Evolutionary conservation across 2,329 filamentous ascomycete genomes (phyloP).

Genomic region (Berkeleyomyces rouxiae): DNA sequence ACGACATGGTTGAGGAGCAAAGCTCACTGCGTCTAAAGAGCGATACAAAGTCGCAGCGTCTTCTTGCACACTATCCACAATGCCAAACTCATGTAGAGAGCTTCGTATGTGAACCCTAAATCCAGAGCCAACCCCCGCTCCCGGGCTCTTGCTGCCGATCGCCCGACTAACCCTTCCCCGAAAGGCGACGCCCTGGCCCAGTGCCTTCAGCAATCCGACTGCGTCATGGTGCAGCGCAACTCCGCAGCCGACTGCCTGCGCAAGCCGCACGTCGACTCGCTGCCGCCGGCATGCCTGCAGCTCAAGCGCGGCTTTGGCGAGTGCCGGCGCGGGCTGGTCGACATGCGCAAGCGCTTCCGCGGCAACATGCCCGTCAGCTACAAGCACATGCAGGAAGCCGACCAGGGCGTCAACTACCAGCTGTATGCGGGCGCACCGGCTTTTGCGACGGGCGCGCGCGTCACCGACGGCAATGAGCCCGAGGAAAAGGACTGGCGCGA

Average conservation of each 20-base stretch:
- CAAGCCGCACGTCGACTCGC: slow-evolving; percentile 59
- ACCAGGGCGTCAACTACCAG: slow-evolving; percentile 46
- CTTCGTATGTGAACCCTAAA: slow-evolving; percentile 50
- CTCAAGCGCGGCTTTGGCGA: slow-evolving; percentile 84
- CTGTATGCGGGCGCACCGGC: slow-evolving; percentile 65
- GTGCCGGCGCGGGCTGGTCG: slow-evolving; percentile 89
- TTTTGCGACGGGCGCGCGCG: slow-evolving; percentile 45
- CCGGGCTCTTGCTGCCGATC: neutral
- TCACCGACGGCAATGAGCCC: slow-evolving; percentile 51
- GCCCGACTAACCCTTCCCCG: neutral
- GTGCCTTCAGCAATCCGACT: slow-evolving; percentile 93
- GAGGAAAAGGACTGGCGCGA: slow-evolving; percentile 46
- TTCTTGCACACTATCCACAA: slow-evolving; percentile 24
- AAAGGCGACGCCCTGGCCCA: slow-evolving; percentile 78
- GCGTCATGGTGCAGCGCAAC: slow-evolving; percentile 84
- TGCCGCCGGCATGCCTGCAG: slow-evolving; percentile 81
- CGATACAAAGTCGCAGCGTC: no score
- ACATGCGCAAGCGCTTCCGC: slow-evolving; percentile 96
- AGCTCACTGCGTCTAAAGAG: no score
- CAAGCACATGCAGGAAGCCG: slow-evolving; percentile 41
- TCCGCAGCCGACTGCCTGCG: slow-evolving; percentile 76
- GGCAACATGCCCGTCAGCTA: slow-evolving; percentile 76
- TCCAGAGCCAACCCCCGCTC: slow-evolving; percentile 4
- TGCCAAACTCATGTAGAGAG: slow-evolving; percentile 95
- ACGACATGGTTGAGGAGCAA: neutral